Percentiles rank a stretch among this genome's conserved stretches.
These are phyloP conservation scores for Candida anglica DNA, from an alignment of 805 yeast species.

Conservation along the genomic window DNA sequence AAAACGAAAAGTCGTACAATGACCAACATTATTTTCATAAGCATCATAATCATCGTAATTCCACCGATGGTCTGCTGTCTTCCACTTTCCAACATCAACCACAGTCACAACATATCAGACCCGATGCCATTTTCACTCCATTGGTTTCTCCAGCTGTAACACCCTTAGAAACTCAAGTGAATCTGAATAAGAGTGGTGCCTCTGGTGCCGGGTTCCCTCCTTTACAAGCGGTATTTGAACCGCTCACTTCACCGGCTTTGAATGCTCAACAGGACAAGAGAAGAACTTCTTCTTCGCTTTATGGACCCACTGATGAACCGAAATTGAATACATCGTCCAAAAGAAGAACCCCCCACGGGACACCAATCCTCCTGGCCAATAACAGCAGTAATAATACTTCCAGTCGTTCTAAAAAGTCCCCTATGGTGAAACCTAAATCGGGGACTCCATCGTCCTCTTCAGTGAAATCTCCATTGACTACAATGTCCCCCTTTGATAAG, in stretches of 20 bases:
- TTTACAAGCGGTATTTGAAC: constrained; percentile 33
- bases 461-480: neutral
- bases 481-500: constrained; percentile 9
- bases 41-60: constrained; percentile 11
- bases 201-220: constrained; percentile 14
- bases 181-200: constrained; percentile 10
- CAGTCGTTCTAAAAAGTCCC: constrained; percentile 27
- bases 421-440: constrained; percentile 31
- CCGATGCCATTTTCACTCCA: constrained; percentile 70
- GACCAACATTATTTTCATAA: constrained; percentile 39
- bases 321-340: constrained; percentile 14
- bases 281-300: constrained; percentile 30
- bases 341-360: constrained; percentile 41
- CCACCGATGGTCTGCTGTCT: constrained; percentile 8
- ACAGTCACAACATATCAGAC: constrained; percentile 37
- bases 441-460: constrained; percentile 10
- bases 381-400: constrained; percentile 5
- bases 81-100: constrained; percentile 10
- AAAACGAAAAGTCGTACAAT: constrained; percentile 37
- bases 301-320: constrained; percentile 25
- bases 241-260: constrained; percentile 68
- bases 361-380: constrained; percentile 32
- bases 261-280: constrained; percentile 38
- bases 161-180: constrained; percentile 45
- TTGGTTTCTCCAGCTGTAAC: constrained; percentile 73